Base-by-base conservation (phyloP, 2,329 filamentous ascomycete species). In the Trichoderma semiorbis region DNA sequence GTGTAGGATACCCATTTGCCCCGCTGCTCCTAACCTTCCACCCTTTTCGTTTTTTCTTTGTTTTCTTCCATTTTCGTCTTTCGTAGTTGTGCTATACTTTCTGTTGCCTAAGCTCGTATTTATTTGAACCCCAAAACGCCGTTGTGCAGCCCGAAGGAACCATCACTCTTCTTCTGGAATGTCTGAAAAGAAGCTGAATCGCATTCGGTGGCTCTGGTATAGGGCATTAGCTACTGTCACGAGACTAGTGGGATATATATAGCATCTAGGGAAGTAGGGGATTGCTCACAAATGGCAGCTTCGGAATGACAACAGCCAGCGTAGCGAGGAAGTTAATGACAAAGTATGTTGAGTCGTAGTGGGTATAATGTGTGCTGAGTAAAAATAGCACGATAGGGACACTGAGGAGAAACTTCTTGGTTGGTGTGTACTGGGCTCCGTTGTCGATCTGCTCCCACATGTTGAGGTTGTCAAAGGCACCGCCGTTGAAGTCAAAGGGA, bases 381-480 rank as follows among this genome's bases (percentile, higher is more conserved):
- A 99, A 88, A 82, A 99, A 99, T 74, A 99, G 88, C 75, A 95
- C 88, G 78, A 99, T 97, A 50, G 96, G 96, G 39, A 98, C 95
- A 78, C 92, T 94, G 77, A 98, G 90, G 72, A 99, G 87, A 79
- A 99, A 99, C 83, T 99, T 99, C 87, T 99, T 99, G 75, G 96
- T 93, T 5, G 96, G 96, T 1, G 96, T 99, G 85, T 98, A 99
- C 82, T 99, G 96, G 77, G 96, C 96, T 61, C 96, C 96, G 79
- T 98, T 97, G 85, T 99, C 96, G 81, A 99, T 99, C 85, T 99
- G 96, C 85, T 99, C 96, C 96, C 96, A 99, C 96, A 99, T 98
- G 85, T 98, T 99, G 79, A 99, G 88, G 83, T 99, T 98, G 87
- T 99, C 96, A 83, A 98, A 99, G 77, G 96, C 96, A 72, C 96